Percentiles rank a stretch among this genome's conserved stretches.
phyloP scores from a whole-genome alignment of 768 basidiomycete genomes.

The Guyanaporus albipodus region DNA sequence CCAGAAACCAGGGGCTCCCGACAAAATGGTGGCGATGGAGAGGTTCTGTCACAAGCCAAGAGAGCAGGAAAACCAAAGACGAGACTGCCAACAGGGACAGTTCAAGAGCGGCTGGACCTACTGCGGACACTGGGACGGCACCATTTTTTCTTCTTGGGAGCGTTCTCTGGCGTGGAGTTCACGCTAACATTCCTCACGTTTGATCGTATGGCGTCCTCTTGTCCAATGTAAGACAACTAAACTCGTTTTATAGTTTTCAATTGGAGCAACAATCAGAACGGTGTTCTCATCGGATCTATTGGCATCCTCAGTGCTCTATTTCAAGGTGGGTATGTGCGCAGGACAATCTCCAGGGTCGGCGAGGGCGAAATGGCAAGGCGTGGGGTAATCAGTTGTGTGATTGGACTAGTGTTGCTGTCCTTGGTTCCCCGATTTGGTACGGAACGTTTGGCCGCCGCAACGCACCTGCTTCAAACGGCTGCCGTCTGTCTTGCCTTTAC shows the following conservation, averaged over 20 bases:
- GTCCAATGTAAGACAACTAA: neutral
- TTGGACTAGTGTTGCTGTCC: constrained; percentile 69
- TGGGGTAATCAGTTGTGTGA: constrained; percentile 70
- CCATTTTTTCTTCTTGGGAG: constrained; percentile 81
- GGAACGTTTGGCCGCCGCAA: constrained; percentile 40
- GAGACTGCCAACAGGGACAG: constrained; percentile 17
- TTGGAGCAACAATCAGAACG: constrained; percentile 88
- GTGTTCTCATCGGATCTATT: constrained; percentile 78
- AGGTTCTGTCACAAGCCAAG: constrained; percentile 19
- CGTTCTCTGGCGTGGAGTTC: constrained; percentile 96
- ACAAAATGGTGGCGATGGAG: constrained; percentile 12
- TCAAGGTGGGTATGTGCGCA: constrained; percentile 93
- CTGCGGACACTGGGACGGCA: constrained; percentile 60
- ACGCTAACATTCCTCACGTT: constrained; percentile 95
- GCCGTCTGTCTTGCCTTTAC: constrained; percentile 90
- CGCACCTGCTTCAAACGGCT: constrained; percentile 58
- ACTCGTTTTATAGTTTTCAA: constrained; percentile 61
- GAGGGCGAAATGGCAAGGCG: constrained; percentile 81
- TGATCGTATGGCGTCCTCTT: constrained; percentile 53
- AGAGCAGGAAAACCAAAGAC: constrained; percentile 10
- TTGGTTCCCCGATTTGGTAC: constrained; percentile 56
- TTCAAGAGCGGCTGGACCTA: constrained; percentile 49
- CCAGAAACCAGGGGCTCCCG: constrained; percentile 78
- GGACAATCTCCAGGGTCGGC: constrained; percentile 67
- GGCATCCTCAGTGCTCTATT: constrained; percentile 87